Conservation (phyloP, 2,329 filamentous ascomycete species). For the Phialocephala subalpina region DNA sequence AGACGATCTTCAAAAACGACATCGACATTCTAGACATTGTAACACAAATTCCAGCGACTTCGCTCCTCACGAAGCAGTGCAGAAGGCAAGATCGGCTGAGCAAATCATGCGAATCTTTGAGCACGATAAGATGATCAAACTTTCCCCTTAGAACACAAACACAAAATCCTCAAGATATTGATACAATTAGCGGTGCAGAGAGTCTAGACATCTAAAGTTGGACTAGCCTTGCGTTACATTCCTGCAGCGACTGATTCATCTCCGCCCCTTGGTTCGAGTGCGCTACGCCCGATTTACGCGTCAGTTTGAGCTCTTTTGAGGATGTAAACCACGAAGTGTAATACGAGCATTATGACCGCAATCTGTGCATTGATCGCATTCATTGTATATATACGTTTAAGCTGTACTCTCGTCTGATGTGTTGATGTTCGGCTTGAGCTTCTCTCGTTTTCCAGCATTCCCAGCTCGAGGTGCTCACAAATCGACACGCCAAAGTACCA, state of each 20-base stretch:
- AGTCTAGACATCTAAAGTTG: no score
- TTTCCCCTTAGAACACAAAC: neutral
- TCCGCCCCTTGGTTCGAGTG: neutral
- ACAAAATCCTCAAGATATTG: no score
- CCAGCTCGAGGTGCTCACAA: no score
- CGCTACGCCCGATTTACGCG: constrained; percentile 13
- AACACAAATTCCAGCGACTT: neutral
- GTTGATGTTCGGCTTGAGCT: neutral
- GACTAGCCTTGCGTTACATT: neutral
- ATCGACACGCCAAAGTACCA: no score
- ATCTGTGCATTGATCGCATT: neutral
- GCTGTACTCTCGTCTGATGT: neutral
- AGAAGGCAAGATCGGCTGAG: neutral
- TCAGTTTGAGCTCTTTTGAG: constrained; percentile 27
- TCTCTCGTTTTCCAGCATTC: no score
- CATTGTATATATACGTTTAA: neutral
- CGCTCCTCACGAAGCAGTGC: neutral
- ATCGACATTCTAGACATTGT: neutral
- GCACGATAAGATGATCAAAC: neutral
- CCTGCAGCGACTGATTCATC: constrained; percentile 2
- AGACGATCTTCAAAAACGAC: neutral
- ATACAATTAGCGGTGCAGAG: no score
- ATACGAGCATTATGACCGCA: neutral
- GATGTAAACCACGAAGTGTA: neutral
- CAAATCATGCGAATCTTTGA: neutral